phyloP scores from a whole-genome alignment of 2,329 filamentous ascomycete genomes.

The Penicillium sp. region DNA sequence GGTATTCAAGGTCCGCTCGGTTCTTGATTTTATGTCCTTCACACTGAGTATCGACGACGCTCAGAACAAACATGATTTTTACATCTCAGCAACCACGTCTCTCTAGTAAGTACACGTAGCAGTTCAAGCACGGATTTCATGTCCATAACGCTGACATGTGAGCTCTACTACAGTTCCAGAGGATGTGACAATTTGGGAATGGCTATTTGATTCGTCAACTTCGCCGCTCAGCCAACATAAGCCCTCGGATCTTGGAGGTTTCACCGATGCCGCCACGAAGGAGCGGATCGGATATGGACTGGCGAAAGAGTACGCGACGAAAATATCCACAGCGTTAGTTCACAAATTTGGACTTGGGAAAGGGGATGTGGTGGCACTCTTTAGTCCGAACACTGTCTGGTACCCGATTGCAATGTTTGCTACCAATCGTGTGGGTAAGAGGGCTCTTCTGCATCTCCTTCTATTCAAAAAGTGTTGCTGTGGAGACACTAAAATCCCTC shows the following conservation, averaged over 20 bases:
- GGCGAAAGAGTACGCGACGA: constrained; percentile 60
- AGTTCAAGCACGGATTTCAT: background rate
- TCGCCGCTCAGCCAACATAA: constrained; percentile 1
- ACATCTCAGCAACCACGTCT: constrained; percentile 13
- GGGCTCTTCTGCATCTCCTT: background rate
- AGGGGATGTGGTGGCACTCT: constrained; percentile 63
- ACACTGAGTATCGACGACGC: background rate
- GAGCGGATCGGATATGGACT: constrained; percentile 62
- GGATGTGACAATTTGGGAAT: constrained; percentile 18
- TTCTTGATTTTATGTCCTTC: background rate
- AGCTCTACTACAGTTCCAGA: constrained; percentile 12
- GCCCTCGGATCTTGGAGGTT: constrained; percentile 45
- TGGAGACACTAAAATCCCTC: background rate
- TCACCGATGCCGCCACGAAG: constrained; percentile 60
- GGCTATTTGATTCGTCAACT: constrained; percentile 15
- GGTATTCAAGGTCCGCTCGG: background rate
- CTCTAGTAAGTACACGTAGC: constrained; percentile 6
- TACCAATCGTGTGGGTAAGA: constrained; percentile 52
- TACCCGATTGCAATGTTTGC: constrained; percentile 67
- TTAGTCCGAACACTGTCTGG: constrained; percentile 68
- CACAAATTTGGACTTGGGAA: constrained; percentile 58
- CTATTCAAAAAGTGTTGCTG: no score
- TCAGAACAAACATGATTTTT: constrained; percentile 15
- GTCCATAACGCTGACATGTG: background rate
- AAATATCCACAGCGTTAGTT: constrained; percentile 64